phyloP scores from a whole-genome alignment of 345 rosid species.

The Linum usitatissimum region DNA sequence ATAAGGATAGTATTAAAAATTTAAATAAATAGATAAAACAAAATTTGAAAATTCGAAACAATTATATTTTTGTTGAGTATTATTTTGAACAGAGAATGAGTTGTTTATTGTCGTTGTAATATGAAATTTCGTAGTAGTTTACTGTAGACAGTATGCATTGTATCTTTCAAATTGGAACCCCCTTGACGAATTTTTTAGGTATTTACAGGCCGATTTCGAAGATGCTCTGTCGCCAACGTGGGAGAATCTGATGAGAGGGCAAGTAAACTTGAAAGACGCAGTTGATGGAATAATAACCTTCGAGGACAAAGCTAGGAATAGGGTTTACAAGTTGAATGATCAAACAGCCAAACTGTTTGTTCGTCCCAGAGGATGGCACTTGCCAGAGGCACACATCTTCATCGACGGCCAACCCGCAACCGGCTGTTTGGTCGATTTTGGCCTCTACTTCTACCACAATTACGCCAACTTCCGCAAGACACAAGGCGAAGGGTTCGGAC shows the following conservation, averaged over 20 bases:
- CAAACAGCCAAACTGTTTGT: slow-evolving; percentile 75
- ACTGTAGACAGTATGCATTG: no score
- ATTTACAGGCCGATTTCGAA: slow-evolving; percentile 71
- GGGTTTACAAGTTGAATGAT: slow-evolving; percentile 74
- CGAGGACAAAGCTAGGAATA: slow-evolving; percentile 69
- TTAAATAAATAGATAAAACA: no score
- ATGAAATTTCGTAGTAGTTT: no score
- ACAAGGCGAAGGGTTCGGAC: slow-evolving; percentile 78
- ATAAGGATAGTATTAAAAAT: no score
- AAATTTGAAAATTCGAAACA: no score
- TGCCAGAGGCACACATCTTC: slow-evolving; percentile 74
- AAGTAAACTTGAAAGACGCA: slow-evolving; percentile 81
- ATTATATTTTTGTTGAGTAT: no score
- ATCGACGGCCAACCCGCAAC: slow-evolving; percentile 80
- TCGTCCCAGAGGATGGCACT: slow-evolving; percentile 89
- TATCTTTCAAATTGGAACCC: no score
- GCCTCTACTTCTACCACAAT: slow-evolving; percentile 85
- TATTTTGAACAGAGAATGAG: no score
- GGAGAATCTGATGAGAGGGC: slow-evolving; percentile 92
- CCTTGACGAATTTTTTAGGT: no score
- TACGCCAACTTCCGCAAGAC: slow-evolving; percentile 44
- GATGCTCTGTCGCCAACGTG: slow-evolving; percentile 88
- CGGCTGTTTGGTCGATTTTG: slow-evolving; percentile 85
- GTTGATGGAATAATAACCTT: slow-evolving; percentile 69
- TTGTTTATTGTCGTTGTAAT: no score